Evolutionary conservation across 1,284 basidiomycete genomes (phyloP), one percentile per base, ranked within the genome.

Genomic region (Lignosus rhinocerotis): DNA sequence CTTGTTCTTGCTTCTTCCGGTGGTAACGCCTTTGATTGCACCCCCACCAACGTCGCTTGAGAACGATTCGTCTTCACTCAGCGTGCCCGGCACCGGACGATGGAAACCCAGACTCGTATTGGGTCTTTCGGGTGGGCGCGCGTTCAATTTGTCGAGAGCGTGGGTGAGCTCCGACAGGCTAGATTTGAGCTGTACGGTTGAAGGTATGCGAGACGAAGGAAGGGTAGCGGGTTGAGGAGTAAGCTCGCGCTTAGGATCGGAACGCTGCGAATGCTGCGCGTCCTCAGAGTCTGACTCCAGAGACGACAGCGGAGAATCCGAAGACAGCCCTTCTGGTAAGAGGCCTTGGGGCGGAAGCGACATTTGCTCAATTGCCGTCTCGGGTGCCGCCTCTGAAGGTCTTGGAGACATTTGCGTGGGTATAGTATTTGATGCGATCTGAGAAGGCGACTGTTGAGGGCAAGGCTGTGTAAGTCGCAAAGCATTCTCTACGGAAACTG

Each of bases 31-130:
- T 10, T 17, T 43, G 11, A 11, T 17, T 16, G 47, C 30, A 16
- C 45, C 45, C 4, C 14, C 30, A 31, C 43, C 14, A 6, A 62
- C 63, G 16, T 51, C 53, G 17, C 51, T 52, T 9, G 56, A 47
- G 19, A 51, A 46, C 49, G 49, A 51, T 12, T 71, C 69, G 55
- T 70, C 63, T 10, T 57, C 46, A 47, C 74, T 65, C 0, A 64
- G 64, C 14, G 50, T 55, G 10, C 25, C 32, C 3, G 51, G 39
- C 1, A 39, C n/a, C 12, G 64, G 70, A 53, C 75, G 67, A 66
- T 80, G 80, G 66, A 88, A 87, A 31, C 85, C 87, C 73, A 88
- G 73, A 58, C 83, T 86, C 1, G 86, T 87, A 56, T 78, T 87
- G 1, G 87, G 85, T 43, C 87, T 71, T 21, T 75, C 75, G 4